These are phyloP conservation scores for Aspergillus alliaceus DNA, from an alignment of 2,329 filamentous ascomycete species.

Conservation along the genomic window DNA sequence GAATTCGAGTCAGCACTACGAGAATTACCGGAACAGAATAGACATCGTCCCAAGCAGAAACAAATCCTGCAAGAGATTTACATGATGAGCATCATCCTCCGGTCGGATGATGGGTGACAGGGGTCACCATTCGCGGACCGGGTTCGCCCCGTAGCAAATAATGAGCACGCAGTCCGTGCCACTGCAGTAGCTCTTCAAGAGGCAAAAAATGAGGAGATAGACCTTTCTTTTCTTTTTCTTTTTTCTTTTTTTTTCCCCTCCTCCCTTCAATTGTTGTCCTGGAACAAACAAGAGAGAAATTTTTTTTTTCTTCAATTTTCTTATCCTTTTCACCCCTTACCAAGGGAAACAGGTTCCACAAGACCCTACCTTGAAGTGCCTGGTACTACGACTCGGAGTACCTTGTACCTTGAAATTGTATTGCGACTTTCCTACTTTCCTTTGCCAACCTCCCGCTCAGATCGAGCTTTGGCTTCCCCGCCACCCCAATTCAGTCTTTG, in stretches of 20 bases:
- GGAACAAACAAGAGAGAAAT: not conserved
- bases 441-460: not conserved
- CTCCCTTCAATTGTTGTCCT: not conserved
- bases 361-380: not conserved
- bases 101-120: slow-evolving; percentile 14
- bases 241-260: not conserved
- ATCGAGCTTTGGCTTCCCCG: not conserved
- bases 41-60: too few relatives aligned
- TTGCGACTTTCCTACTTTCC: too few relatives aligned
- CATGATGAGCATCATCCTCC: slow-evolving; percentile 6
- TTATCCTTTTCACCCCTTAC: not conserved
- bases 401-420: too few relatives aligned
- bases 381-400: too few relatives aligned
- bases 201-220: slow-evolving; percentile 1
- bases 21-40: not conserved
- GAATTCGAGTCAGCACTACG: not conserved
- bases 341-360: not conserved
- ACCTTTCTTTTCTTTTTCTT: not conserved
- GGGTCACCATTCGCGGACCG: slow-evolving; percentile 11
- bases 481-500: not conserved
- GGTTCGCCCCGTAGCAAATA: slow-evolving; percentile 2
- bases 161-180: slow-evolving; percentile 10
- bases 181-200: slow-evolving; percentile 2
- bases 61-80: not conserved
- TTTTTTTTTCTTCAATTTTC: not conserved